A percentile compares a stretch with the other conserved stretches of the same genome.
Conservation (phyloP, 108 stramenopile species). For the Aurantiochytrium sp. region DNA sequence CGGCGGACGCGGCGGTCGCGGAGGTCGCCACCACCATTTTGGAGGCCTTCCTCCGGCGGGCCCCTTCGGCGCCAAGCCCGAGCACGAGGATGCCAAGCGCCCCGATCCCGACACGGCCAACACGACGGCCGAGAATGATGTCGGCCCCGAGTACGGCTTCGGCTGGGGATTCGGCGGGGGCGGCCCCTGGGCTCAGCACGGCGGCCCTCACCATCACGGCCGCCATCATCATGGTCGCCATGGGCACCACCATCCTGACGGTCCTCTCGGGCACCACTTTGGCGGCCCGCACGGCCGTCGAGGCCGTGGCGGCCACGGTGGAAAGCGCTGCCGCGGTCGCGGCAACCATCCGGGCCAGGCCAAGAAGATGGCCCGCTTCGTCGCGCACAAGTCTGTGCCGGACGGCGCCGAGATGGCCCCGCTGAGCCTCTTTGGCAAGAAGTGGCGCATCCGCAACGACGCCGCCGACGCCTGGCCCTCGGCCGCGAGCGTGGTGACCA, state of each 20-base stretch:
- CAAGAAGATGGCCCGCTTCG: conserved; percentile 1
- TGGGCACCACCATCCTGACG: not conserved
- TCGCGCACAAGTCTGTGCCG: not conserved
- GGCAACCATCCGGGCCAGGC: not conserved
- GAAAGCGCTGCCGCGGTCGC: not conserved
- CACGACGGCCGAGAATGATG: no score
- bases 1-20: not conserved
- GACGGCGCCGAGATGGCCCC: not conserved
- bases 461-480: not conserved
- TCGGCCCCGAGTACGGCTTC: no score
- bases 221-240: not conserved
- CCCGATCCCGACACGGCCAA: no score
- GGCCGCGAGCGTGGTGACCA: not conserved
- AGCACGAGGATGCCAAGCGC: no score
- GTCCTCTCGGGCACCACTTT: not conserved
- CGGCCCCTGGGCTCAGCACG: no score
- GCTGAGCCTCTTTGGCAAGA: not conserved
- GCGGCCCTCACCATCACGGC: not conserved
- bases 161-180: no score
- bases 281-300: not conserved
- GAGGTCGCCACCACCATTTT: not conserved
- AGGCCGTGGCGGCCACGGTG: not conserved
- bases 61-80: not conserved
- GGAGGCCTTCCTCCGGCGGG: not conserved
- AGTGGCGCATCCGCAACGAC: conserved; percentile 16